Evolutionary conservation across 2,329 filamentous ascomycete species (phyloP).

Genomic region (Neurospora sp.): DNA sequence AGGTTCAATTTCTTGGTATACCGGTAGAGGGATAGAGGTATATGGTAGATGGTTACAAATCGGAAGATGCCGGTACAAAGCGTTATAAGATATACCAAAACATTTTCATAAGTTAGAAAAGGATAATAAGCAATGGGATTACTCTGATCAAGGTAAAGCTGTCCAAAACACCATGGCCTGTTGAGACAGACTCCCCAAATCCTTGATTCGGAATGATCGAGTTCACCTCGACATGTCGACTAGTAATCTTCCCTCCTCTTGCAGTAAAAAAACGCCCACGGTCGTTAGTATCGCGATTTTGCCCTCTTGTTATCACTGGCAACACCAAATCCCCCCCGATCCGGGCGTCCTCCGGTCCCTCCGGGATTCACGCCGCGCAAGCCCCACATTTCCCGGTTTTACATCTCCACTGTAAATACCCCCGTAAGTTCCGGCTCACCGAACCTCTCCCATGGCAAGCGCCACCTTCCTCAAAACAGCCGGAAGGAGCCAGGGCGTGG

Average conservation of each 20-base stretch:
- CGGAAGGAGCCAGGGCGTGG: not conserved
- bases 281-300: not conserved
- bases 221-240: not conserved
- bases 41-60: not conserved
- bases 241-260: not conserved
- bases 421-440: not conserved
- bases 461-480: not conserved
- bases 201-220: not conserved
- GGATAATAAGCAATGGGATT: not conserved
- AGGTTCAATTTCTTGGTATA: not conserved
- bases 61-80: not conserved
- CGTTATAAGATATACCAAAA: not conserved
- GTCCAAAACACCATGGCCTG: not conserved
- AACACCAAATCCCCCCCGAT: not conserved
- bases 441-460: not conserved
- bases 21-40: not conserved
- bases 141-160: not conserved
- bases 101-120: too few species aligned
- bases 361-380: not conserved
- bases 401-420: not conserved
- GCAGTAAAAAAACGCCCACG: fast-evolving
- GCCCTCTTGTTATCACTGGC: not conserved
- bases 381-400: not conserved
- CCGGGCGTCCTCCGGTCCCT: not conserved
- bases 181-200: not conserved